Evolutionary conservation across 1,139 yeast species (phyloP).

Genomic region (Geotrichum fermentans): DNA sequence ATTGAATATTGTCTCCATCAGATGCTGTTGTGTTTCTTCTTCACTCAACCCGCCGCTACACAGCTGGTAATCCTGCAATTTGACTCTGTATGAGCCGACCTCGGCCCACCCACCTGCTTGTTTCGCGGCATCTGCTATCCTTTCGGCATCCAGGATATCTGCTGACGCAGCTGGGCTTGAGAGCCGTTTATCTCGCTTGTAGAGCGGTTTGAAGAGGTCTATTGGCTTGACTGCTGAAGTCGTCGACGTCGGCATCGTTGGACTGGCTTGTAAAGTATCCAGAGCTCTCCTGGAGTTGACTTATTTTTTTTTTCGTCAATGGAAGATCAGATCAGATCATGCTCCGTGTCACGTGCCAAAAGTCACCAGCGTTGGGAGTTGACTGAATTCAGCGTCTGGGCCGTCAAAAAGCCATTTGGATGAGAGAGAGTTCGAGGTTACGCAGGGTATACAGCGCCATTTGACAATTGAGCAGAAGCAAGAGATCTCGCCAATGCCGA

Average conservation of each 20-base stretch:
- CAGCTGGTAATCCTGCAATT: slow-evolving; percentile 1
- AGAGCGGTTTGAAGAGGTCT: slow-evolving; percentile 20
- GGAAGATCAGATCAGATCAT: too few species aligned
- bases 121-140: neutral
- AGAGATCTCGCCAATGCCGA: too few species aligned
- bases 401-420: too few species aligned
- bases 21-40: neutral
- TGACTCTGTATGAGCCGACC: slow-evolving; percentile 5
- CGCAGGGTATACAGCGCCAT: too few species aligned
- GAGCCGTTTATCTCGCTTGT: slow-evolving; percentile 18
- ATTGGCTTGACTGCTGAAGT: neutral
- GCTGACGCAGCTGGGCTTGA: neutral
- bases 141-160: slow-evolving; percentile 11
- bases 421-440: too few species aligned
- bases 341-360: too few species aligned
- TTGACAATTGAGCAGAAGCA: too few species aligned
- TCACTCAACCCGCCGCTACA: neutral
- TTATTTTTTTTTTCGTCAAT: neutral
- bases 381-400: too few species aligned
- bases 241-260: neutral
- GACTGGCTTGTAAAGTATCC: neutral
- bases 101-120: neutral
- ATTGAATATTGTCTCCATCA: slow-evolving; percentile 4
- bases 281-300: neutral
- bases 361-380: too few species aligned